Percentiles rank a stretch among this genome's conserved stretches.
Conservation (phyloP, 208 protist genomes). For the Acanthamoeba royreba region DNA sequence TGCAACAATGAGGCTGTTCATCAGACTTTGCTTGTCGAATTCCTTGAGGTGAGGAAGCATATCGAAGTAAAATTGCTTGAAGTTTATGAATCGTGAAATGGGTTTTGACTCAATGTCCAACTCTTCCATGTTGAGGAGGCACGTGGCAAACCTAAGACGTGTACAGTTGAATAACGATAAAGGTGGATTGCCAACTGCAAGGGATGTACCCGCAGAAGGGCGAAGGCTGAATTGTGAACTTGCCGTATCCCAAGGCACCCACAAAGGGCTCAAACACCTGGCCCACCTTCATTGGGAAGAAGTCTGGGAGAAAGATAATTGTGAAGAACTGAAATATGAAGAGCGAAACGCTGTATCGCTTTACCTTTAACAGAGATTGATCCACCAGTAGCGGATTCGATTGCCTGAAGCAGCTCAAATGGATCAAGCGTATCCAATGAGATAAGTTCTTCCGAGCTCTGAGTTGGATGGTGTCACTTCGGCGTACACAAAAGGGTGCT, state of each 20-base stretch:
- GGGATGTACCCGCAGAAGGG: conserved; percentile 12
- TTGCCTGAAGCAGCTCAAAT: background rate
- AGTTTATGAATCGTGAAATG: conserved; percentile 3
- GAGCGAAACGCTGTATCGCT: too few relatives aligned
- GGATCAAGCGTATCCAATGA: conserved; percentile 18
- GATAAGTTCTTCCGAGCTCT: background rate
- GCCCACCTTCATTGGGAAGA: conserved; percentile 15
- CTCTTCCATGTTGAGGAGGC: conserved; percentile 15
- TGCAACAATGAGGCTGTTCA: background rate
- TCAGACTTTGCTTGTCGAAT: conserved; percentile 13
- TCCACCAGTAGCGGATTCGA: background rate
- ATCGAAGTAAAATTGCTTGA: conserved; percentile 4
- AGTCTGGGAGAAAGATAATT: background rate
- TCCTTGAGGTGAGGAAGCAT: background rate
- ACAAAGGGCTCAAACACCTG: conserved; percentile 36
- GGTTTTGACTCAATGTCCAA: background rate
- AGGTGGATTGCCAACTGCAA: too few relatives aligned
- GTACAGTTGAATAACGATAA: too few relatives aligned
- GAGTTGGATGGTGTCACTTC: too few relatives aligned
- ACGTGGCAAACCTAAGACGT: background rate
- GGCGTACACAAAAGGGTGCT: background rate
- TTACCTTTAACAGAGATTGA: too few relatives aligned
- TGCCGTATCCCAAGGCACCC: background rate
- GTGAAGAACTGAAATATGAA: background rate
- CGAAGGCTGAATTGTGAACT: conserved; percentile 29